Evolutionary conservation across 2,329 filamentous ascomycete genomes (phyloP), one percentile per base, ranked within the genome.

Genomic region (Colletotrichum nymphaeae): DNA sequence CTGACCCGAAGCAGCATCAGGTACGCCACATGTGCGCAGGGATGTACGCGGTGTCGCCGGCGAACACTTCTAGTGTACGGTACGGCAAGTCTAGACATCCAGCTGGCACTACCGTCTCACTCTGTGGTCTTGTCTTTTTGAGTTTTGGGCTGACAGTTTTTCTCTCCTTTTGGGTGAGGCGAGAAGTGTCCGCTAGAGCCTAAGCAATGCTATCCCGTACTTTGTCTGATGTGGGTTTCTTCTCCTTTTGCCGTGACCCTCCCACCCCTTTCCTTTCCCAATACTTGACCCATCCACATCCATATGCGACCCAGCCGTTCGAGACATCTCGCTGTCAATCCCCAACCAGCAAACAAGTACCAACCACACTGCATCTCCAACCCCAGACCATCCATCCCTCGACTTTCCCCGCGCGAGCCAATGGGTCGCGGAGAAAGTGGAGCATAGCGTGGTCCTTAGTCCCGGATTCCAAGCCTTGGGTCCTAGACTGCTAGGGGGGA

Each of bases 371-470:
- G 32, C 52, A 11, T 24, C 52, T 30, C 19, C 49, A 19, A 65
- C 70, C 67, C 70, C 70, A 60, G 70, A 70, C 69, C 37, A 69
- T 69, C 58, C 66, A 63, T 67, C 32, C 30, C 12, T 59, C 30
- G 55, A 22, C 42, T 55, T 70, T 70, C 67, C 70, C 70, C 70
- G 67, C 67, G 70, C 67, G 37, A 65, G 66, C 67, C 56, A 64
- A 70, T 73, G 67, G 70, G 60, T 65, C 70, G 59, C 60, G 66
- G 70, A 72, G 69, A 69, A 60, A 56, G 70, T 69, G 70, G 70
- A 69, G 66, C 32, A 24, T 60, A 62, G 32, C 8, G 49, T 35
- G 58, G 19, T 64, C 53, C 32, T 65, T 65, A 35, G 63, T 35
- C 67, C 67, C 60, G 67, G 67, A 26, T 60, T 63, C 64, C 42